Base-by-base conservation (phyloP, 805 yeast species). In the Kodamaea kaohsiungensis region DNA sequence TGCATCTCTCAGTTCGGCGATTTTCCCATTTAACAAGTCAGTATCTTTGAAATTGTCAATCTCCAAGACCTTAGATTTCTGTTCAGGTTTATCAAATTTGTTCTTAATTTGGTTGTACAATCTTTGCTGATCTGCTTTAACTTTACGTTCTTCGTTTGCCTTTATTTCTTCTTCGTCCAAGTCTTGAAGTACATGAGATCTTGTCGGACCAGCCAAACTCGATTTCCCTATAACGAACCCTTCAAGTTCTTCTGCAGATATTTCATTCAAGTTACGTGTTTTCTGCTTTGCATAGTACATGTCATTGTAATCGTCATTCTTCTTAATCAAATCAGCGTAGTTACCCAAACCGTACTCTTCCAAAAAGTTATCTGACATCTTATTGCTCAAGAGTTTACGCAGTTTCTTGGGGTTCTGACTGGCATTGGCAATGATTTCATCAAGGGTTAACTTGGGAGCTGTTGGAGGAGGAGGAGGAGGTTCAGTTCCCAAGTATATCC, bases 311-410 rank as follows among this genome's bases (percentile, higher is more conserved):
- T 73, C 76, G 35, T 64, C 61, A 3, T 58, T 51, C 6, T 16
- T 15, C 35, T 63, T 65, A 1, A 67, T 64, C 1, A 73, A 66
- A 10, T 70, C 67, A 7, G 57, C 47, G 55, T 71, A 72, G 54
- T 66, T 63, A 2, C 59, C 66, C 13, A 76, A 52, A 1, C 79
- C 79, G 57, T 76, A 76, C 50, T 76, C 79, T 37, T 70, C 72
- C 22, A 74, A 59, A 30, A 73, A 63, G 48, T 71, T 66, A 30
- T 67, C 72, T 15, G 70, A 60, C 48, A 71, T 51, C 48, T 68
- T 68, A 38, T 65, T 63, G 10, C 56, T 60, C 38, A 73, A 68
- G 48, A 73, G 50, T 53, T 69, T 71, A 7, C 79, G 56, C 22
- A 59, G 67, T 15, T 19, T 42, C 25, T 38, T 38, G 48, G 39